A percentile compares a stretch with the other conserved stretches of the same genome.
phyloP scores from a whole-genome alignment of 2,329 filamentous ascomycete genomes.

The Exophiala sideris region DNA sequence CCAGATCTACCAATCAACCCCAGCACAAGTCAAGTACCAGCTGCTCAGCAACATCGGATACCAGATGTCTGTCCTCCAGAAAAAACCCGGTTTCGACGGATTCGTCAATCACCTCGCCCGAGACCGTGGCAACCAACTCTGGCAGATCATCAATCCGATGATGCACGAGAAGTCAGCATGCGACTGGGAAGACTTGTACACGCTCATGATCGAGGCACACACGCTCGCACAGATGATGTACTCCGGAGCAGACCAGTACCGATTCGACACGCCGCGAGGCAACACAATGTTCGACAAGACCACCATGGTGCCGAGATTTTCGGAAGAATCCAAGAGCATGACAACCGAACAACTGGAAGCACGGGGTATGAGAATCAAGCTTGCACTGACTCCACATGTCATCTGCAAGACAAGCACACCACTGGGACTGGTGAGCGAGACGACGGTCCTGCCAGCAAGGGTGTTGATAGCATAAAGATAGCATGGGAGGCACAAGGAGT shows the following conservation, averaged over 20 bases:
- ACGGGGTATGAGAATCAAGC: slow-evolving; percentile 10
- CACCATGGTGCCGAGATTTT: slow-evolving; percentile 12
- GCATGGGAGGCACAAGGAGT: neutral
- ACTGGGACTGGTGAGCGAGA: slow-evolving; percentile 9
- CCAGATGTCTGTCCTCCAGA: slow-evolving; percentile 10
- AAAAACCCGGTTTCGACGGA: slow-evolving; percentile 10
- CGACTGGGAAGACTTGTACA: slow-evolving; percentile 22
- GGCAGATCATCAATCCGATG: slow-evolving; percentile 17
- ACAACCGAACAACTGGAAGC: slow-evolving; percentile 10
- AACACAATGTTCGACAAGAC: slow-evolving; percentile 8
- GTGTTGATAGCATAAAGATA: slow-evolving; percentile 12
- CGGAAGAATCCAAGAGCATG: slow-evolving; percentile 8
- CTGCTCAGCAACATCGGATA: slow-evolving; percentile 20
- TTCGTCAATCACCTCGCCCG: slow-evolving; percentile 10
- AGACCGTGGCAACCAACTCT: slow-evolving; percentile 20
- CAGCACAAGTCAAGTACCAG: slow-evolving; percentile 19
- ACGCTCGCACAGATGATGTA: slow-evolving; percentile 17
- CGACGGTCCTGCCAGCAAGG: slow-evolving; percentile 7
- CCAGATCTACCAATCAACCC: slow-evolving; percentile 23
- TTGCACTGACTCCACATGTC: slow-evolving; percentile 15
- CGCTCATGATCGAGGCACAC: slow-evolving; percentile 22
- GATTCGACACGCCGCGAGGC: slow-evolving; percentile 12
- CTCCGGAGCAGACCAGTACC: slow-evolving; percentile 20
- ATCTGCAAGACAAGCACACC: slow-evolving; percentile 7
- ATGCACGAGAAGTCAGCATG: slow-evolving; percentile 18